Percentiles rank a stretch among this genome's conserved stretches.
Evolutionary conservation across 2,329 filamentous ascomycete species (phyloP).

Genomic region (Plectosphaerella sp.): DNA sequence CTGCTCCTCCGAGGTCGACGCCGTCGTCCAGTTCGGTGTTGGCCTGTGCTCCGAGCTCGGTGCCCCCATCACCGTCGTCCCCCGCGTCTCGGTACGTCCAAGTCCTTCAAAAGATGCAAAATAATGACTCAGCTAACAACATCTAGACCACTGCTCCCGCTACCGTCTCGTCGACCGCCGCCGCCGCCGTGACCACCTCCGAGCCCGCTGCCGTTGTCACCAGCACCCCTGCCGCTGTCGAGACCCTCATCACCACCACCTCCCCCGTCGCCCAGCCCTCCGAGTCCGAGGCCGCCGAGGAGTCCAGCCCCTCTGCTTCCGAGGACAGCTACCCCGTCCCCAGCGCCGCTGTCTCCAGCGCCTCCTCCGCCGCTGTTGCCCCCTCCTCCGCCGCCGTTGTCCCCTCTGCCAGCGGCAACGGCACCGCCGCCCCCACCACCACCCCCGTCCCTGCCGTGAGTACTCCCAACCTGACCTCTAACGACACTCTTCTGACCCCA

Average conservation of each 20-base stretch:
- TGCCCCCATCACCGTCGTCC: conserved; percentile 1
- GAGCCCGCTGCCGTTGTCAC: not conserved
- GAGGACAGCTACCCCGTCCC: no score
- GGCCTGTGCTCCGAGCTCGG: conserved; percentile 22
- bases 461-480: no score
- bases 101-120: not conserved
- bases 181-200: not conserved
- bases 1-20: conserved; percentile 5
- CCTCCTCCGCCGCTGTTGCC: not conserved
- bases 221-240: not conserved
- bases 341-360: not conserved
- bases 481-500: no score
- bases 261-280: not conserved
- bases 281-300: not conserved
- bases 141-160: not conserved
- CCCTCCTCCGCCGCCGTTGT: not conserved
- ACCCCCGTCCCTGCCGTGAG: not conserved
- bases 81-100: not conserved
- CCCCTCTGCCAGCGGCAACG: not conserved
- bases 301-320: no score
- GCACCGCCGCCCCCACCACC: not conserved
- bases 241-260: not conserved
- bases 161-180: not conserved
- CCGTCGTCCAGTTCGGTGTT: conserved; percentile 17
- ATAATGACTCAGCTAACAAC: not conserved